Evolutionary conservation across 1,284 basidiomycete species (phyloP).

Genomic region (Cryptococcus floricola): DNA sequence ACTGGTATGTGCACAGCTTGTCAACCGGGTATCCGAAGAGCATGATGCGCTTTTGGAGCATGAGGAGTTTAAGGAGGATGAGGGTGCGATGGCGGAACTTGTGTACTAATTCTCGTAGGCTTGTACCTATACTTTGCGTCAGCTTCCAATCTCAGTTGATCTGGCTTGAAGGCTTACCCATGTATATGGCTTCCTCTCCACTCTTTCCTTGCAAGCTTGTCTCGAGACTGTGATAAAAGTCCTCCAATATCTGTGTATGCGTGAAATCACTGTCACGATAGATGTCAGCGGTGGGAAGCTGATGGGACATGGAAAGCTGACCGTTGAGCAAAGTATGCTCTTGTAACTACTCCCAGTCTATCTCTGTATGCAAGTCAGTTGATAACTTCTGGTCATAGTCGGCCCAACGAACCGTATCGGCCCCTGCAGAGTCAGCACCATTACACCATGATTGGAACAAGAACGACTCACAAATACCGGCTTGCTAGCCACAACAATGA

Average conservation of each 20-base stretch:
- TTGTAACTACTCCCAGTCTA: conserved; percentile 92
- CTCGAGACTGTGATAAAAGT: conserved; percentile 74
- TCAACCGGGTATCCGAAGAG: conserved; percentile 97
- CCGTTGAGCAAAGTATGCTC: conserved; percentile 81
- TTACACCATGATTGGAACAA: background rate
- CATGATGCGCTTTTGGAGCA: conserved; percentile 92
- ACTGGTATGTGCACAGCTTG: conserved; percentile 93
- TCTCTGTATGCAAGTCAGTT: conserved; percentile 55
- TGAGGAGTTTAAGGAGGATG: conserved; percentile 88
- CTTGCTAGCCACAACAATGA: conserved; percentile 87
- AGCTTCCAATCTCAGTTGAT: background rate
- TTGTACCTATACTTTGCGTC: conserved; percentile 61
- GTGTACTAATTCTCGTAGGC: conserved; percentile 85
- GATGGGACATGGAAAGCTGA: conserved; percentile 15
- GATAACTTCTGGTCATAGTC: background rate
- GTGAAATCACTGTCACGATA: conserved; percentile 66
- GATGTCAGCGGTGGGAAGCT: background rate
- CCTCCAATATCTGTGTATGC: conserved; percentile 74
- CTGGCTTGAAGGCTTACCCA: conserved; percentile 27
- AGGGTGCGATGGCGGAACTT: conserved; percentile 90
- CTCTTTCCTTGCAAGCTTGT: conserved; percentile 38
- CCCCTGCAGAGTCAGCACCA: conserved; percentile 29
- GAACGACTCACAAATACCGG: conserved; percentile 65
- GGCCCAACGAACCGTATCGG: conserved; percentile 32
- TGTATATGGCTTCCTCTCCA: conserved; percentile 46